Conservation (phyloP, 1,139 yeast species). For the Debaryomycetaceae sp. region DNA sequence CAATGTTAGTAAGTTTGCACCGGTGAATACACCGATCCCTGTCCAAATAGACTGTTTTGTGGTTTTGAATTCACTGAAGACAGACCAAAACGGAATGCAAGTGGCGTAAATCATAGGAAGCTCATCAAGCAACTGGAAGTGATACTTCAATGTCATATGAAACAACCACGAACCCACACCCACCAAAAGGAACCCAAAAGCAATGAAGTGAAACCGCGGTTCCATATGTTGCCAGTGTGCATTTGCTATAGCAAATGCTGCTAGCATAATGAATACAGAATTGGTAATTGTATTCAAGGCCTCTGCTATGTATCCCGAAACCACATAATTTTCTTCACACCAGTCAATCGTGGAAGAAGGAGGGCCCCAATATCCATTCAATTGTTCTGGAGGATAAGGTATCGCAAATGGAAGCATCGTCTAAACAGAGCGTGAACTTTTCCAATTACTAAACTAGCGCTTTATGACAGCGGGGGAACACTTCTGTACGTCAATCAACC, state of each 20-base stretch:
- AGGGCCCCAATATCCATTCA: constrained; percentile 45
- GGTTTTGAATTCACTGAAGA: constrained; percentile 63
- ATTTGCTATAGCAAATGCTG: constrained; percentile 61
- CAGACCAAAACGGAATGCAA: constrained; percentile 90
- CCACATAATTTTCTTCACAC: constrained; percentile 95
- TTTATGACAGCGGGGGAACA: too few species aligned
- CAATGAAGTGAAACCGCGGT: constrained; percentile 62
- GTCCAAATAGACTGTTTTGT: constrained; percentile 38
- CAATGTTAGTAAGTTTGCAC: constrained; percentile 54
- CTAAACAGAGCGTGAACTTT: too few species aligned
- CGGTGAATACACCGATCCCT: constrained; percentile 53
- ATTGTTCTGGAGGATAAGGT: constrained; percentile 44
- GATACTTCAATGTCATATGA: constrained; percentile 90
- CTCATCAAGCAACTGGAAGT: constrained; percentile 88
- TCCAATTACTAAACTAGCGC: too few species aligned
- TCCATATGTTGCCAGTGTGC: constrained; percentile 63
- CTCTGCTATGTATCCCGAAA: constrained; percentile 84
- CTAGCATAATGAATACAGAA: constrained; percentile 62
- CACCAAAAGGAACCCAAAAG: constrained; percentile 78
- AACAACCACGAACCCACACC: constrained; percentile 94
- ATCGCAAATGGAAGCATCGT: constrained; percentile 46
- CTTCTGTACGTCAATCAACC: too few species aligned
- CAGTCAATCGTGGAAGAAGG: constrained; percentile 80
- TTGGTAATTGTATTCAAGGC: constrained; percentile 81
- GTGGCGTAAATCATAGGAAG: constrained; percentile 98